These are phyloP conservation scores for Xylariales sp. DNA, from an alignment of 2,329 filamentous ascomycete genomes.

Conservation along the genomic window DNA sequence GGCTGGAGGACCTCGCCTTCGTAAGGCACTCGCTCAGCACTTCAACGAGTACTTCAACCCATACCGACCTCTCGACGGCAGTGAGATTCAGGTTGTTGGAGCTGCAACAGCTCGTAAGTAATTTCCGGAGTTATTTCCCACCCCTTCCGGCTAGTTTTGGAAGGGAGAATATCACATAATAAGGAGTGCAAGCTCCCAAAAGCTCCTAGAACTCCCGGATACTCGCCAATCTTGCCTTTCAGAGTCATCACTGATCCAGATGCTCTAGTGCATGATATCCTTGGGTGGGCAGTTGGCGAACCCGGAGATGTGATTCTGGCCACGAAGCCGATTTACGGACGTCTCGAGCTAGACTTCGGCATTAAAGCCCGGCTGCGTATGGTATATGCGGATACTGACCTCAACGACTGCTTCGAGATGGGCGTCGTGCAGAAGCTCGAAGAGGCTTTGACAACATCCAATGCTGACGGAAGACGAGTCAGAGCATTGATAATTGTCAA, in stretches of 20 bases:
- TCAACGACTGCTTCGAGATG: constrained; percentile 34
- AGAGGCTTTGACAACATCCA: constrained; percentile 24
- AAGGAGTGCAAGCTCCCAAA: neutral
- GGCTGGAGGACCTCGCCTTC: constrained; percentile 18
- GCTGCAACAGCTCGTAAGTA: constrained; percentile 14
- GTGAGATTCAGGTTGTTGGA: constrained; percentile 17
- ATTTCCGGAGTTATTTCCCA: no score
- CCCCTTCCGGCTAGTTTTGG: no score
- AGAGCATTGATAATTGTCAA: constrained; percentile 15
- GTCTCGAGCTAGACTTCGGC: constrained; percentile 33
- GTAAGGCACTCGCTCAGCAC: constrained; percentile 13
- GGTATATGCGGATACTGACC: constrained; percentile 32
- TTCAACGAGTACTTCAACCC: constrained; percentile 17
- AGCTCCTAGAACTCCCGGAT: neutral
- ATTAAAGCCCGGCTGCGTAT: constrained; percentile 26
- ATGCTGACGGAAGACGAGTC: constrained; percentile 27
- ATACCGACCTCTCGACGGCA: constrained; percentile 8
- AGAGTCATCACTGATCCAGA: no score
- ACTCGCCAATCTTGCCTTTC: no score
- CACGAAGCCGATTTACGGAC: constrained; percentile 28
- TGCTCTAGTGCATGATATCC: constrained; percentile 16
- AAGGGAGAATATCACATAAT: neutral
- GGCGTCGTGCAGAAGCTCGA: constrained; percentile 33
- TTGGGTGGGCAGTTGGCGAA: constrained; percentile 18
- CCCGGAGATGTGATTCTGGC: constrained; percentile 20